Conservation (phyloP, 176 grass and related monocot genomes). For the Echinochloa phyllopogon region DNA sequence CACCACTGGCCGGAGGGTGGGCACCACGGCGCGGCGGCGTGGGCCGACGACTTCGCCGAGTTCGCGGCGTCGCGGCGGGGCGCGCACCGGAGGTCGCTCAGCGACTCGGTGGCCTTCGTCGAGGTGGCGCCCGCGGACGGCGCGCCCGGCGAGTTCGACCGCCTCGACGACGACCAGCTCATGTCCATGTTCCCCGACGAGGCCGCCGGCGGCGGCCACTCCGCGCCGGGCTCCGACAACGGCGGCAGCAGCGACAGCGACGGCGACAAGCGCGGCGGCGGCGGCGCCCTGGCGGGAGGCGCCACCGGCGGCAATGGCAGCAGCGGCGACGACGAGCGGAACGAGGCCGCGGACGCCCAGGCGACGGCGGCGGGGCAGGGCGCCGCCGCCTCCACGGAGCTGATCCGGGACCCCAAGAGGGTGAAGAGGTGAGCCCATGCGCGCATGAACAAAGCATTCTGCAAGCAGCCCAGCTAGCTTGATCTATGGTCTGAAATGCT, state of each 20-base stretch:
- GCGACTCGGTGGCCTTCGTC: conserved; percentile 94
- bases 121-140: conserved; percentile 59
- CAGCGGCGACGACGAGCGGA: conserved; percentile 37
- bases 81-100: conserved; percentile 74
- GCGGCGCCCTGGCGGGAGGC: background rate
- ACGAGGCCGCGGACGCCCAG: conserved; percentile 9
- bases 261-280: conserved; percentile 35
- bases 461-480: background rate
- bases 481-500: background rate
- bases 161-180: conserved; percentile 95
- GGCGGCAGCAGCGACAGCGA: conserved; percentile 50
- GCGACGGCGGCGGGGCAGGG: background rate
- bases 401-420: conserved; percentile 75
- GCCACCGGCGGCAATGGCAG: background rate
- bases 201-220: conserved; percentile 14
- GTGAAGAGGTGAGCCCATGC: conserved; percentile 76
- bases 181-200: conserved; percentile 98
- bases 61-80: conserved; percentile 76
- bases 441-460: background rate
- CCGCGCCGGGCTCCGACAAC: conserved; percentile 48
- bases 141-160: conserved; percentile 65
- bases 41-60: conserved; percentile 82
- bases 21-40: conserved; percentile 27
- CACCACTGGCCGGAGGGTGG: conserved; percentile 53
- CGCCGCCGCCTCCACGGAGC: conserved; percentile 12